Conservation (phyloP, 345 rosid species). For the rapeseed (Brassica napus) region Da-Ae NC_063436.1:5735501-5736000, state of each 20-base stretch:
- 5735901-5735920: slow-evolving; percentile 70
- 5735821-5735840: slow-evolving; percentile 60
- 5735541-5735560: slow-evolving; percentile 97
- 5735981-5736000: slow-evolving; percentile 42
- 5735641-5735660: slow-evolving; percentile 52
- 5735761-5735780: slow-evolving; percentile 48
- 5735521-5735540: slow-evolving; percentile 89
- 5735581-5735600: slow-evolving; percentile 98
- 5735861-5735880: neutral
- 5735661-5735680: slow-evolving; percentile 64
- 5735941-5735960: slow-evolving; percentile 51
- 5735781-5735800: slow-evolving; percentile 30
- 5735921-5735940: slow-evolving; percentile 73
- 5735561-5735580: slow-evolving; percentile 95
- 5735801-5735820: slow-evolving; percentile 57
- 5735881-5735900: slow-evolving; percentile 1
- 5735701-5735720: slow-evolving; percentile 46
- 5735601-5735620: slow-evolving; percentile 95
- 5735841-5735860: slow-evolving; percentile 39
- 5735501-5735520: slow-evolving; percentile 92
- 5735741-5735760: slow-evolving; percentile 53
- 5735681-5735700: slow-evolving; percentile 49
- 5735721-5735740: slow-evolving; percentile 68
- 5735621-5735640: slow-evolving; percentile 73
- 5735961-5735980: slow-evolving; percentile 43